Evolutionary conservation across 139 green algal genomes (phyloP).

Genomic region (Picochlorum sp.): DNA sequence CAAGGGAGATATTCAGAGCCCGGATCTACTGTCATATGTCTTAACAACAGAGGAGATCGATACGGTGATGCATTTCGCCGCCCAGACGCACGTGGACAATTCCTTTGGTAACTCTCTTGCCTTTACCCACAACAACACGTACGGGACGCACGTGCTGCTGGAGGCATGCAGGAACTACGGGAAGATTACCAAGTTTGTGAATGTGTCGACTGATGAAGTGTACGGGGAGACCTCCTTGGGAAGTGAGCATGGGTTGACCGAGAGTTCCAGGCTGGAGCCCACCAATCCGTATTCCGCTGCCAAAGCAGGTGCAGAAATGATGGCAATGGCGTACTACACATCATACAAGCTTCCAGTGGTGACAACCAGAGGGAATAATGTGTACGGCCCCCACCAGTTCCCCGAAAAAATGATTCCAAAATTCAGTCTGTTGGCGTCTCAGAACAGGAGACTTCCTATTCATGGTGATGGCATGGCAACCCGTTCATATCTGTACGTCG

Average conservation of each 20-base stretch:
- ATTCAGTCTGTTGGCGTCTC: constrained; percentile 62
- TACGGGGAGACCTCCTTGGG: constrained; percentile 22
- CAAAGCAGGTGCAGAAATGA: constrained; percentile 97
- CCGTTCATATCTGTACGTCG: constrained; percentile 79
- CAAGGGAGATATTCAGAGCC: constrained; percentile 85
- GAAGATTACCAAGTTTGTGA: constrained; percentile 83
- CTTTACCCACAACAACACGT: constrained; percentile 96
- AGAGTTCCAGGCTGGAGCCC: constrained; percentile 75
- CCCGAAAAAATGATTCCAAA: constrained; percentile 75
- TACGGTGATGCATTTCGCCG: constrained; percentile 97
- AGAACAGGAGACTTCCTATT: constrained; percentile 59
- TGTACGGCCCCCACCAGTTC: constrained; percentile 95
- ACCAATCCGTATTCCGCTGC: constrained; percentile 98
- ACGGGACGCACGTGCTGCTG: constrained; percentile 91
- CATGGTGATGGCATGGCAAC: constrained; percentile 39
- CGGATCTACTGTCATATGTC: constrained; percentile 83
- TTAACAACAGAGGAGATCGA: constrained; percentile 82
- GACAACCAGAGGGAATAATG: constrained; percentile 97
- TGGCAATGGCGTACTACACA: constrained; percentile 80
- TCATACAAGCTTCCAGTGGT: constrained; percentile 86
- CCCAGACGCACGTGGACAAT: constrained; percentile 97
- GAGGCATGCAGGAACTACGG: constrained; percentile 73
- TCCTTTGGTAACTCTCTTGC: constrained; percentile 92
- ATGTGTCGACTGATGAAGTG: constrained; percentile 77
- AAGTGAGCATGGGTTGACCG: constrained; percentile 44